Evolutionary conservation across 371 early-diverging fungal species (phyloP).

Genomic region (Actinomortierella wolfii): DNA sequence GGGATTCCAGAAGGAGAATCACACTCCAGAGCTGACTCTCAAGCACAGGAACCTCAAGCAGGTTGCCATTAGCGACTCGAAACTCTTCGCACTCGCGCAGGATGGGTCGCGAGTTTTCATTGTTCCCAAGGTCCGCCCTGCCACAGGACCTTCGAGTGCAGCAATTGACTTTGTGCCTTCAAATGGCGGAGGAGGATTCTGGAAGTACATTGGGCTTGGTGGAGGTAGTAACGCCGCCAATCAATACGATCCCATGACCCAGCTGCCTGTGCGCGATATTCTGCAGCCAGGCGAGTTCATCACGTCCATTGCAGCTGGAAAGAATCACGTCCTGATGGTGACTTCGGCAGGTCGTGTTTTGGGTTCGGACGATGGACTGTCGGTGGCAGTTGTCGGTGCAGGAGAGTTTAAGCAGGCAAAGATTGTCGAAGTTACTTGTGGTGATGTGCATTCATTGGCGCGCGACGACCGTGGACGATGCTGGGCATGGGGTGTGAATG

Average conservation of each 20-base stretch:
- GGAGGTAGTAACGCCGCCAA: slow-evolving; percentile 1
- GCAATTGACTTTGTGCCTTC: slow-evolving; percentile 28
- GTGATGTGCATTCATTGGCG: slow-evolving; percentile 44
- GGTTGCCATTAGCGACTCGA: slow-evolving; percentile 33
- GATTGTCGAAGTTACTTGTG: slow-evolving; percentile 41
- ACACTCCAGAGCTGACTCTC: slow-evolving; percentile 32
- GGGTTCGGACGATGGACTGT: slow-evolving; percentile 38
- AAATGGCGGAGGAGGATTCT: slow-evolving; percentile 7
- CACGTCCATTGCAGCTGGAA: slow-evolving; percentile 79
- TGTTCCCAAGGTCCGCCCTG: slow-evolving; percentile 36
- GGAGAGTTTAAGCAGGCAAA: slow-evolving; percentile 15
- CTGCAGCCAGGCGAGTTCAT: slow-evolving; percentile 24
- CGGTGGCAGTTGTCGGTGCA: slow-evolving; percentile 22
- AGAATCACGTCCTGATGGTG: slow-evolving; percentile 89
- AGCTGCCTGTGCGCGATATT: slow-evolving; percentile 21
- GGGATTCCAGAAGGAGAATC: slow-evolving; percentile 26
- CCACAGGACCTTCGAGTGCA: slow-evolving; percentile 25
- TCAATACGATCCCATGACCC: slow-evolving; percentile 24
- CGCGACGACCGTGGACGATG: slow-evolving; percentile 41
- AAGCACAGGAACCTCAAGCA: slow-evolving; percentile 32
- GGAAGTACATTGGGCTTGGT: slow-evolving; percentile 36
- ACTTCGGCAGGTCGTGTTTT: slow-evolving; percentile 77
- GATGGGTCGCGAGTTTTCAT: slow-evolving; percentile 32
- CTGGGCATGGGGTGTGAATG: slow-evolving; percentile 46
- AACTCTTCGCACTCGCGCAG: slow-evolving; percentile 25